Evolutionary conservation across 2,329 filamentous ascomycete genomes (phyloP).

Genomic region (Claviceps africana): DNA sequence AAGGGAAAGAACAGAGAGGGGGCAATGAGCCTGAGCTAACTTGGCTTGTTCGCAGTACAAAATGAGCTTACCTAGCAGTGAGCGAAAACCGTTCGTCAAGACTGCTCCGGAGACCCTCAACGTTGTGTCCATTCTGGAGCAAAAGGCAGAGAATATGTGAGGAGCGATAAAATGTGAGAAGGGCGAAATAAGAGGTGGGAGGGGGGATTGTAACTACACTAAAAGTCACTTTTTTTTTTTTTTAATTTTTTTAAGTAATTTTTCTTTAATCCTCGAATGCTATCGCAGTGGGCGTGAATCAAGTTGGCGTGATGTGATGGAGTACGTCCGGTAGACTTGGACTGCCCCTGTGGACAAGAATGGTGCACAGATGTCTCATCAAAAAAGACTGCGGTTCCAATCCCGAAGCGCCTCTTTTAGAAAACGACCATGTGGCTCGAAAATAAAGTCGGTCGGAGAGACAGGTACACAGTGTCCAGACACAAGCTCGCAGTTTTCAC

Average conservation of each 20-base stretch:
- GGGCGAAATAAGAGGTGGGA: neutral
- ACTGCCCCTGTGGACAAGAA: no score
- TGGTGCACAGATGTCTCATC: no score
- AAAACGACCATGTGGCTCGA: no score
- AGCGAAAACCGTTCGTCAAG: neutral
- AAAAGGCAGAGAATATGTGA: neutral
- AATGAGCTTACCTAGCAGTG: neutral
- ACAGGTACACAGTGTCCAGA: neutral
- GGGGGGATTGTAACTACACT: neutral
- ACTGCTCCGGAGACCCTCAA: neutral
- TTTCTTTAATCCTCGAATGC: no score
- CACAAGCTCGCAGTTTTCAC: neutral
- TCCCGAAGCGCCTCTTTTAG: no score
- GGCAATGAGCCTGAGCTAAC: neutral
- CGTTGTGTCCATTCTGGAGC: neutral
- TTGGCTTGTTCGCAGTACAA: neutral
- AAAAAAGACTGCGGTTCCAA: no score
- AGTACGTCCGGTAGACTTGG: no score
- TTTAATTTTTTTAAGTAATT: no score
- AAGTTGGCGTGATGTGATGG: no score
- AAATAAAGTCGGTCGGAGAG: no score
- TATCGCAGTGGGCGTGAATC: no score
- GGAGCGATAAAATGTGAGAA: neutral
- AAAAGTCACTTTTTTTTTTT: neutral
- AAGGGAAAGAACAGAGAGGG: neutral